Evolutionary conservation across 331 rosid species (phyloP), one percentile per base, ranked within the genome.

Genomic region (Rosa hybrid): DNA sequence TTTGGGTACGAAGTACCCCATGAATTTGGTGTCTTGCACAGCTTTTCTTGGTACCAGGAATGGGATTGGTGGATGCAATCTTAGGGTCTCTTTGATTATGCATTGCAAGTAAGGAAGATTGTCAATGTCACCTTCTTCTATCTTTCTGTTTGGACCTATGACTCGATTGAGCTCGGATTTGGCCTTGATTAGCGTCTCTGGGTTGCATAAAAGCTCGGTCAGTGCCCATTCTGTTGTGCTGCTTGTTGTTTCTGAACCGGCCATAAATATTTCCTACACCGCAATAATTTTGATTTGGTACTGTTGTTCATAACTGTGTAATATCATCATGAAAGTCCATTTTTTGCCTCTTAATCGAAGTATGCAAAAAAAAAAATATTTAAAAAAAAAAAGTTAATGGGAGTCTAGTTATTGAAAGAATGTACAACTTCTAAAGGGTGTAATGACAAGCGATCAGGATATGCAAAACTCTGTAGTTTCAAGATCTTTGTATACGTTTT

Each of bases 11-110:
- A 73, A 9, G 83, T 82, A 85, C 8, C 92, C 90, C 91, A 84
- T 87, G 80, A 90, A 92, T 0, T 67, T 2, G 14, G 94, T 87
- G 27, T 91, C 90, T 8, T 83, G 10, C 12, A 48, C 56, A 1
- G 94, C 90, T 30, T 69, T 87, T 18, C 96, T 83, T 8, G 97
- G 94, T 1, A 93, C 87, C 4, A 93, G 88, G 1, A 93, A 60
- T 1, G 96, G 96, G 71, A 91, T 85, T 3, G 94, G 92, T 45
- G 96, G 92, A 23, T 93, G 94, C n/a, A 93, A 39, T n/a, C 94
- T 72, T 3, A 93, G 60, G 34, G 96, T 81, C 84, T 91, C 94
- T 70, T 91, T 93, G 0, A 89, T 79, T 21, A 91, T 80, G 0
- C 84, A 85, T 3, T 85, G 86, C 7, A 93, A 68, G 75, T 90